Percentiles rank a stretch among this genome's conserved stretches.
Evolutionary conservation across 1,139 yeast species (phyloP).

Genomic region (Geotrichum reessii): DNA sequence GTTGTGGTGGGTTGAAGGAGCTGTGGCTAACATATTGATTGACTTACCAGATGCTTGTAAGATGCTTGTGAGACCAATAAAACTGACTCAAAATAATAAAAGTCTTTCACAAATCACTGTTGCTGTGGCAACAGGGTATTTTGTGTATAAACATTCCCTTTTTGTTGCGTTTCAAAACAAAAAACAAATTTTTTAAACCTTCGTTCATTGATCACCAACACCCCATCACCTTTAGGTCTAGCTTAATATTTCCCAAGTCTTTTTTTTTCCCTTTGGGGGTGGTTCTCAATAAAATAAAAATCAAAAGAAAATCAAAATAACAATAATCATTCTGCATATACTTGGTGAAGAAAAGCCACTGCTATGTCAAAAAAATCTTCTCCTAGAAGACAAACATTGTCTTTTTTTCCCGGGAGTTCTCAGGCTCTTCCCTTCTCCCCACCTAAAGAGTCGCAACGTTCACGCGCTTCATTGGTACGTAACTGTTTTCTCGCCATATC

Average conservation of each 20-base stretch:
- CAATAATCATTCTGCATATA: no score
- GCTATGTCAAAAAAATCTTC: background rate
- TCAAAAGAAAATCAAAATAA: no score
- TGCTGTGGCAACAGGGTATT: background rate
- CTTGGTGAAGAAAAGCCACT: background rate
- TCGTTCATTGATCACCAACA: background rate
- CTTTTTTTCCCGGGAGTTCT: background rate
- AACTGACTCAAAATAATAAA: no score
- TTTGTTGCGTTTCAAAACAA: background rate
- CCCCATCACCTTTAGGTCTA: background rate
- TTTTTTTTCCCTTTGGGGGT: no score
- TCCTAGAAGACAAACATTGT: conserved; percentile 3
- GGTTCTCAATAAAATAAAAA: no score
- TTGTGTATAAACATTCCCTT: background rate
- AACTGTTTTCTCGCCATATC: background rate
- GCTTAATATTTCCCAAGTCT: background rate
- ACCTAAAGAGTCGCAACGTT: background rate
- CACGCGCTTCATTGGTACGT: background rate
- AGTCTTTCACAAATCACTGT: background rate
- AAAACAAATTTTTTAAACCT: background rate
- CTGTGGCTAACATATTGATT: no score
- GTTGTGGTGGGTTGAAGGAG: no score
- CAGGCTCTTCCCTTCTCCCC: background rate
- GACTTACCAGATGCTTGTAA: no score
- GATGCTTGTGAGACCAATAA: no score